Conservation (phyloP, 352 stramenopile species). For the Hyaloperonospora brassicae region DNA sequence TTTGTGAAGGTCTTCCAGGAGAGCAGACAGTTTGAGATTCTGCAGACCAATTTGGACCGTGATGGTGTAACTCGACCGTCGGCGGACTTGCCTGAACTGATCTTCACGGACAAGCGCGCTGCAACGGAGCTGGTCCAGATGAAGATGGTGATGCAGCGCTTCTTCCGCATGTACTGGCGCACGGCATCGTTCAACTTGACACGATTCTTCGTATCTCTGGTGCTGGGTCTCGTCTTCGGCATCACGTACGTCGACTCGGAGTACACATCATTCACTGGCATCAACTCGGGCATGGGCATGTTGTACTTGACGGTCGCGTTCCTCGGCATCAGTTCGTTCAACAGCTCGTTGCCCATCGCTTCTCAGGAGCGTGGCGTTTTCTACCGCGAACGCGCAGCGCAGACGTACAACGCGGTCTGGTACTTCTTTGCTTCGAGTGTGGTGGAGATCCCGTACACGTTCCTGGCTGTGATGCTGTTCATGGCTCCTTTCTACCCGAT, state of each 20-base stretch:
- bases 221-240: too few species aligned
- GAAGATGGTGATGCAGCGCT: conserved; percentile 38
- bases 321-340: conserved; percentile 65
- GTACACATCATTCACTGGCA: conserved; percentile 38
- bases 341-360: conserved; percentile 63
- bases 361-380: too few species aligned
- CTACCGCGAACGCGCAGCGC: too few species aligned
- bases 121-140: conserved; percentile 17
- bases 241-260: too few species aligned
- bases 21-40: conserved; percentile 19
- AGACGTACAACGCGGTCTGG: too few species aligned
- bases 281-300: conserved; percentile 34
- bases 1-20: conserved; percentile 30
- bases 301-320: conserved; percentile 77
- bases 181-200: too few species aligned
- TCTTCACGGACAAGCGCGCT: conserved; percentile 31
- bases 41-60: conserved; percentile 26
- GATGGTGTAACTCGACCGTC: conserved; percentile 26
- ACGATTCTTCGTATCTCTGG: too few species aligned
- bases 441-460: too few species aligned
- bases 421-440: too few species aligned
- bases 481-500: too few species aligned
- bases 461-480: too few species aligned
- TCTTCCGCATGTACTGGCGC: too few species aligned
- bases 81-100: conserved; percentile 19